Percentiles rank a stretch among this genome's conserved stretches.
phyloP scores from a whole-genome alignment of 169 alveolate genomes.

The Cryptosporidium sp. region DNA sequence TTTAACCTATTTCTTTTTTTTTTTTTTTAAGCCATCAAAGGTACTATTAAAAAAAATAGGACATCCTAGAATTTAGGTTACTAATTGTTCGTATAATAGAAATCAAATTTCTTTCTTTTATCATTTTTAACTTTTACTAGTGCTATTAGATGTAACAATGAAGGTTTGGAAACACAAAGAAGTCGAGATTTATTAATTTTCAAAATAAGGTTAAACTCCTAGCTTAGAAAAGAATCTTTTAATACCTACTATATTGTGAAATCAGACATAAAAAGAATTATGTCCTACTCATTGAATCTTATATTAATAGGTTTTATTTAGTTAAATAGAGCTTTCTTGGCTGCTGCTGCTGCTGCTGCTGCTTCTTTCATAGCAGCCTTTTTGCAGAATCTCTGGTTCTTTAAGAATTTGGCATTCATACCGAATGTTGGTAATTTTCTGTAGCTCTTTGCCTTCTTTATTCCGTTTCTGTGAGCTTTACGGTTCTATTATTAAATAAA shows the following conservation, averaged over 20 bases:
- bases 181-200: neutral
- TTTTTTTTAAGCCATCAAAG: neutral
- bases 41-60: constrained; percentile 11
- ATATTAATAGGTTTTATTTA: constrained; percentile 2
- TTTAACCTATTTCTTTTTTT: constrained; percentile 35
- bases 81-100: constrained; percentile 34
- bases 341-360: constrained; percentile 68
- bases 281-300: neutral
- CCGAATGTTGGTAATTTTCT: constrained; percentile 87
- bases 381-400: constrained; percentile 88
- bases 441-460: constrained; percentile 82
- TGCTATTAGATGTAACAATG: neutral
- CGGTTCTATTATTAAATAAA: constrained; percentile 78
- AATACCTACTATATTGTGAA: constrained; percentile 12
- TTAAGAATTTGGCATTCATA: constrained; percentile 86
- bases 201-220: constrained; percentile 3
- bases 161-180: too few species aligned
- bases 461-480: constrained; percentile 90
- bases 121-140: neutral
- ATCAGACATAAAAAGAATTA: neutral
- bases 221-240: neutral
- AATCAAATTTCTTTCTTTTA: neutral
- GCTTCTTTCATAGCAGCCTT: constrained; percentile 82
- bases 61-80: constrained; percentile 24
- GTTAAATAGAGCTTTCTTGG: constrained; percentile 41